Evolutionary conservation across 768 basidiomycete species (phyloP).

Genomic region (Cyclocybe aegerita): DNA sequence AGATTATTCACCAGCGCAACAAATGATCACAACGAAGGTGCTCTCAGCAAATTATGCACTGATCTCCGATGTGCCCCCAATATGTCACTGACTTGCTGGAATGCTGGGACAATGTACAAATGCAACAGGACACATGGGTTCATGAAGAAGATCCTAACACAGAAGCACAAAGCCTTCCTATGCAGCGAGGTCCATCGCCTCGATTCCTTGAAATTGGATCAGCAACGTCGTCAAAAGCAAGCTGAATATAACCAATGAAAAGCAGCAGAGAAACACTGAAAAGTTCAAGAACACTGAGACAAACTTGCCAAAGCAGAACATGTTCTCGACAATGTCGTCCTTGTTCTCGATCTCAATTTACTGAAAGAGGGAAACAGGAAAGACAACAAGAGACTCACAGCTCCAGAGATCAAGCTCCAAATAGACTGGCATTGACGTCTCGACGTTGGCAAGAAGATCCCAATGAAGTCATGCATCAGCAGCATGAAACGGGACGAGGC

Average conservation of each 20-base stretch:
- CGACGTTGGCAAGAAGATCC: no score
- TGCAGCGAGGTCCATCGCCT: not conserved
- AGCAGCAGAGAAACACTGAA: no score
- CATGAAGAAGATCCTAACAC: not conserved
- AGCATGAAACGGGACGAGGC: no score
- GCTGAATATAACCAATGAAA: not conserved
- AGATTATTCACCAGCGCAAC: slow-evolving; percentile 13
- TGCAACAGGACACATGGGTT: not conserved
- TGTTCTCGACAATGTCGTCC: no score
- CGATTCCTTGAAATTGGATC: not conserved
- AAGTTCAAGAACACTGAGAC: no score
- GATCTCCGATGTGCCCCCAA: not conserved
- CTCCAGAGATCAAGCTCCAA: no score
- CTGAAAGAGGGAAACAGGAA: no score
- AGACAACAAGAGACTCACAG: no score
- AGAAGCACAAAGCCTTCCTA: not conserved
- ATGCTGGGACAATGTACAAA: not conserved
- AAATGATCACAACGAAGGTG: slow-evolving; percentile 20
- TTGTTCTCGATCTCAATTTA: no score
- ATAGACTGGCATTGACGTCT: no score
- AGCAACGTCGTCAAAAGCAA: not conserved
- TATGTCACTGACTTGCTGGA: not conserved
- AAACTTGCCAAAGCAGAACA: no score
- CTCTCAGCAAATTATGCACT: slow-evolving; percentile 6
- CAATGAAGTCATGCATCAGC: no score